Conservation (phyloP, 257 asterid species). For the Nicotiana tabacum region DNA sequence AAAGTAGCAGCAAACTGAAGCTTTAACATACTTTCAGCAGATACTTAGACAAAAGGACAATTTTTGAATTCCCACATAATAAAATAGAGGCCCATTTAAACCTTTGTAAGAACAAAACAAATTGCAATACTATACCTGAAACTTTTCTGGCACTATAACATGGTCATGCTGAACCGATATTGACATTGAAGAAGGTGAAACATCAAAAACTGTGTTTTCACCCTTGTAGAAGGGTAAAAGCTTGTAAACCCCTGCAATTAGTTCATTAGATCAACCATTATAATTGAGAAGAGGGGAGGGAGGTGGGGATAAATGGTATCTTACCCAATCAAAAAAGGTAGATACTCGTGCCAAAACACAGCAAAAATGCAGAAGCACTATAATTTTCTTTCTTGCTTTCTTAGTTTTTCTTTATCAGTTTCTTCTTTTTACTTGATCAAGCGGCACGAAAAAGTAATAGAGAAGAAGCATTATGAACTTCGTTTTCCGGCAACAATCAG, state of each 20-base stretch:
- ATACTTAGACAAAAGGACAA: neutral
- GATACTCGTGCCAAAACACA: neutral
- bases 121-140: slow-evolving; percentile 54
- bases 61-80: neutral
- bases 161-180: slow-evolving; percentile 82
- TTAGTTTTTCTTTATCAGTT: neutral
- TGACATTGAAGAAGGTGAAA: slow-evolving; percentile 76
- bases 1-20: neutral
- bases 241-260: slow-evolving; percentile 67
- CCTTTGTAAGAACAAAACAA: neutral
- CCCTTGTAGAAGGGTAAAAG: slow-evolving; percentile 96
- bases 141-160: slow-evolving; percentile 56
- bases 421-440: neutral
- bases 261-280: slow-evolving; percentile 21
- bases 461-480: neutral
- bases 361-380: neutral
- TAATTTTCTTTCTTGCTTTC: neutral
- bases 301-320: neutral
- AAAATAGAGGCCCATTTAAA: neutral
- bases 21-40: neutral
- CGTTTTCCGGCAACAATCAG: neutral
- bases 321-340: neutral
- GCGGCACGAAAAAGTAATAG: neutral
- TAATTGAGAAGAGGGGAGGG: slow-evolving; percentile 5
- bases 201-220: slow-evolving; percentile 93